phyloP scores from a whole-genome alignment of 1,284 basidiomycete species.

The Polyporus tsugae region DNA sequence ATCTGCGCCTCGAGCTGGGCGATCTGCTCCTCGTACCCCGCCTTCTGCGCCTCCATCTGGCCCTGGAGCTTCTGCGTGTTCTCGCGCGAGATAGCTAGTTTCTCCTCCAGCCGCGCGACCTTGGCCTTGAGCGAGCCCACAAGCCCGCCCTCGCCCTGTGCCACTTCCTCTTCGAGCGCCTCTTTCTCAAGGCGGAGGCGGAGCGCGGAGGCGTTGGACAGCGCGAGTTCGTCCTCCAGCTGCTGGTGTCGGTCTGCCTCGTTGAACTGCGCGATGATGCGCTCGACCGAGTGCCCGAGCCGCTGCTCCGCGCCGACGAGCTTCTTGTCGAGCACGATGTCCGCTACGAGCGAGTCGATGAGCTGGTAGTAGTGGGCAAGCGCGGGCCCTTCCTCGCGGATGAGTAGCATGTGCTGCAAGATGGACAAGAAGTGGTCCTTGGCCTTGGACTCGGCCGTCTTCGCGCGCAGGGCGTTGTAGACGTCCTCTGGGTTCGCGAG shows the following conservation, averaged over 20 bases:
- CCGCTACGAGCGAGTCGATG: slow-evolving; percentile 91
- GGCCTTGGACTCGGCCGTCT: slow-evolving; percentile 81
- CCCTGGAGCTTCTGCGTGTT: slow-evolving; percentile 79
- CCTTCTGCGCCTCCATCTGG: slow-evolving; percentile 84
- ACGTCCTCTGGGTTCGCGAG: slow-evolving; percentile 88
- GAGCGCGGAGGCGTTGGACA: slow-evolving; percentile 70
- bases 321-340: slow-evolving; percentile 94
- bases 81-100: slow-evolving; percentile 81
- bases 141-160: slow-evolving; percentile 83
- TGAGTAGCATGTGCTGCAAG: slow-evolving; percentile 92
- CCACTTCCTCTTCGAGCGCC: slow-evolving; percentile 81
- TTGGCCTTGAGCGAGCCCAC: slow-evolving; percentile 85
- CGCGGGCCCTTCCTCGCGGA: slow-evolving; percentile 87
- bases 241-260: slow-evolving; percentile 88
- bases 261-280: slow-evolving; percentile 90
- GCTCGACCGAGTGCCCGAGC: slow-evolving; percentile 90
- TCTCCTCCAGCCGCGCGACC: slow-evolving; percentile 80
- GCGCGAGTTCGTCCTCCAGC: slow-evolving; percentile 82
- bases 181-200: slow-evolving; percentile 79
- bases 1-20: slow-evolving; percentile 92
- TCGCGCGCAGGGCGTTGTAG: slow-evolving; percentile 82
- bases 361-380: slow-evolving; percentile 92
- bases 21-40: slow-evolving; percentile 88
- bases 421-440: slow-evolving; percentile 90
- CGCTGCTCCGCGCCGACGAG: slow-evolving; percentile 86